phyloP scores from a whole-genome alignment of 768 basidiomycete genomes.

The Kwoniella bestiolae region DNA sequence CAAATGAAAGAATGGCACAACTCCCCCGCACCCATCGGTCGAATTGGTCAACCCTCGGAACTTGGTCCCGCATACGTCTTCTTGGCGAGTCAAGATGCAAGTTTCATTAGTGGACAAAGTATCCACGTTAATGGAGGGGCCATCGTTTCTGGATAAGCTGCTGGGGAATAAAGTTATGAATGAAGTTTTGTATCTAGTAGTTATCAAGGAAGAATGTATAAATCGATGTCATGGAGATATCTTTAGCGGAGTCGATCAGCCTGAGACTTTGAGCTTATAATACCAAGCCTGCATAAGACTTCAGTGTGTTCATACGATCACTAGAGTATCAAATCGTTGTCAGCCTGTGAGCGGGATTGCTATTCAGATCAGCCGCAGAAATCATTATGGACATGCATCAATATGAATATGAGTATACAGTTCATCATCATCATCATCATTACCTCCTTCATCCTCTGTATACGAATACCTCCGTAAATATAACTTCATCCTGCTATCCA shows the following conservation, averaged over 20 bases:
- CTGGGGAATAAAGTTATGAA: background rate
- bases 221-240: no score
- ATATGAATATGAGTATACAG: background rate
- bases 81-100: conserved; percentile 59
- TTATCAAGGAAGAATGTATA: no score
- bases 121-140: conserved; percentile 58
- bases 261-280: no score
- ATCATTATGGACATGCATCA: conserved; percentile 6
- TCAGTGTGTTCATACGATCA: no score
- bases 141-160: conserved; percentile 38
- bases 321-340: background rate
- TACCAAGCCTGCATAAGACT: no score
- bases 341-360: background rate
- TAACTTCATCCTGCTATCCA: background rate
- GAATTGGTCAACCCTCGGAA: conserved; percentile 64
- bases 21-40: conserved; percentile 58
- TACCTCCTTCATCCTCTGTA: background rate
- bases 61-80: conserved; percentile 65
- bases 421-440: conserved; percentile 5
- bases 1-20: conserved; percentile 53
- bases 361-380: background rate
- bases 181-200: background rate
- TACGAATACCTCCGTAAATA: background rate
- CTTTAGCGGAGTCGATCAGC: background rate
- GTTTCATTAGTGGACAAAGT: conserved; percentile 55